Evolutionary conservation across 1,284 basidiomycete genomes (phyloP), one percentile per base, ranked within the genome.

Genomic region (Ceratobasidium sp.): DNA sequence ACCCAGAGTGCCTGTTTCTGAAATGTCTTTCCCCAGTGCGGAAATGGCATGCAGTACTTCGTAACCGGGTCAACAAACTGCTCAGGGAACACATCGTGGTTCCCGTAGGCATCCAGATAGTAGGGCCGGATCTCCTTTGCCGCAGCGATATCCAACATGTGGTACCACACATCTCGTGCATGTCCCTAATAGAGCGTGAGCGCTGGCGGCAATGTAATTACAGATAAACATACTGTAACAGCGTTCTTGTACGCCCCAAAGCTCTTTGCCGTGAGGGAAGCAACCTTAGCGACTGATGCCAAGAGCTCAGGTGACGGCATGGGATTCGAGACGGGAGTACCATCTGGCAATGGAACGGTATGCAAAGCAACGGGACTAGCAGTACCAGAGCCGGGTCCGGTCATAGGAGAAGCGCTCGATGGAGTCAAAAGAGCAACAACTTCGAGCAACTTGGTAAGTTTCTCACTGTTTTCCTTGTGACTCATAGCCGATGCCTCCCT

Each of bases 271-370:
- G 26, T 64, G 2, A 39, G 35, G 15, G 61, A 15, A 23, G 39
- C n/a, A 17, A n/a, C 39, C 42, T 39, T 39, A 33, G 58, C 26
- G 23, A 64, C 13, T 37, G 45, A 45, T 3, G 35, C 61, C 23
- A 42, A 15, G 20, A 64, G 37, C 61, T 64, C 39, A 23, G 61
- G 61, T 15, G 37, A 23, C 61, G 61, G 61, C 61, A 64, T 64
- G 17, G 35, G 61, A 15, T 64, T 64, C 37, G 61, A 45, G 20
- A 64, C 23, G 7, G 10, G 5, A 10, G 23, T 6, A 26, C 39
- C 37, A 39, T 28, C 26, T 39, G 39, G 15, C 23, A 28, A 17
- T 15, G 37, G 13, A 10, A 15, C 11, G 23, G 20, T 23, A 5
- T 6, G 17, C 42, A 33, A n/a, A 26, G 15, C 60, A 39, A 23